Conservation (phyloP, 2,329 filamentous ascomycete species). For the Cladosporium sp. region DNA sequence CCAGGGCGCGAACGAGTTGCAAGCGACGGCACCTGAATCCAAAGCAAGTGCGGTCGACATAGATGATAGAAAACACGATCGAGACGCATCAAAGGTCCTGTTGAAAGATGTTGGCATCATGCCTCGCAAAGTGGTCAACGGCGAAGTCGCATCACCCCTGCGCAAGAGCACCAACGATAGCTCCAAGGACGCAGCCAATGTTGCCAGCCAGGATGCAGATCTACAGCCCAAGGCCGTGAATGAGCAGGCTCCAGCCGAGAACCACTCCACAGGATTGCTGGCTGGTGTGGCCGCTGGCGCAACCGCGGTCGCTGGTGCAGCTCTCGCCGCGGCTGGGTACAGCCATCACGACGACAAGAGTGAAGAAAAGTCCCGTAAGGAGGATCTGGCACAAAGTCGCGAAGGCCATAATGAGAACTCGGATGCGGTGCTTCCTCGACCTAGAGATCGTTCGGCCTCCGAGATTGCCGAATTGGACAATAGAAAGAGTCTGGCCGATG, state of each 20-base stretch:
- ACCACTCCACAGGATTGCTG: not conserved
- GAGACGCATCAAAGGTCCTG: conserved; percentile 1
- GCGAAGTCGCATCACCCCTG: not conserved
- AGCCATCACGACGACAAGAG: not conserved
- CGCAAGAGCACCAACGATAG: not conserved
- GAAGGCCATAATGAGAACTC: not conserved
- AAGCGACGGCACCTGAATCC: not conserved
- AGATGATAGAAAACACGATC: not conserved
- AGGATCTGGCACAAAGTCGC: not conserved
- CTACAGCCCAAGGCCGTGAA: not conserved
- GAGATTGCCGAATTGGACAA: conserved; percentile 16
- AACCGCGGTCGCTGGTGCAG: not conserved
- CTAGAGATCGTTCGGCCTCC: not conserved
- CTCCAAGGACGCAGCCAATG: not conserved
- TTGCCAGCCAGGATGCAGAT: not conserved
- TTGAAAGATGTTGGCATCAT: not conserved
- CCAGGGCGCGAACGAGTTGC: not conserved
- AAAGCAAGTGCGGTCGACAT: not conserved
- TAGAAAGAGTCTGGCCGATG: conserved; percentile 20
- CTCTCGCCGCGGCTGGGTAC: not conserved
- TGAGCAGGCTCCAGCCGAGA: not conserved
- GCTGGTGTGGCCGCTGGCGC: not conserved
- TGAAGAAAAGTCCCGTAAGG: not conserved
- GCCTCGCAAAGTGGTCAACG: not conserved
- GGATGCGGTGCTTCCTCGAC: not conserved